These are phyloP conservation scores for Vaccinium myrtillus DNA, from an alignment of 148 eudicot genomes.

Conservation along the genomic window DNA sequence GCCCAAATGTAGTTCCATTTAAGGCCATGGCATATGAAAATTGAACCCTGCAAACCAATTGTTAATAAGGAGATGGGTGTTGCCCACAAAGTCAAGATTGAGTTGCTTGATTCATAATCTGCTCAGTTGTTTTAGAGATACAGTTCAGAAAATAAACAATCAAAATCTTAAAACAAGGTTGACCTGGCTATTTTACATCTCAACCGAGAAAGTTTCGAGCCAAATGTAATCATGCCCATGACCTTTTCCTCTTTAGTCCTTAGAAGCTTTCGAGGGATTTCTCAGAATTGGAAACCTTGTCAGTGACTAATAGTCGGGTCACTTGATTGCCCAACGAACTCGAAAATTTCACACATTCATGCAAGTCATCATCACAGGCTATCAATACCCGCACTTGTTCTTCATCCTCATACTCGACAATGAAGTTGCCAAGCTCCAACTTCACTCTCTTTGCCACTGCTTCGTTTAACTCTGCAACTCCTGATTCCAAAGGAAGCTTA, in stretches of 20 bases:
- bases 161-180: no score
- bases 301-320: constrained; percentile 62
- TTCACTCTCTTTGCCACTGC: constrained; percentile 72
- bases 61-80: not conserved
- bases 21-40: not conserved
- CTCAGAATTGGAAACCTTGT: constrained; percentile 47
- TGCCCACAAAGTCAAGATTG: no score
- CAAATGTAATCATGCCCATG: constrained; percentile 24
- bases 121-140: no score
- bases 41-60: not conserved
- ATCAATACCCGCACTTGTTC: constrained; percentile 74
- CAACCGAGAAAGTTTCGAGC: not conserved
- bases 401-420: constrained; percentile 71
- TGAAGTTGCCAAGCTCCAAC: constrained; percentile 63
- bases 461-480: constrained; percentile 52
- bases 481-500: constrained; percentile 44
- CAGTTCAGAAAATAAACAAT: no score
- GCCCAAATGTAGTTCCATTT: not conserved
- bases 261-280: constrained; percentile 68
- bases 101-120: no score
- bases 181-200: no score
- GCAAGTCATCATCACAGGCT: constrained; percentile 66
- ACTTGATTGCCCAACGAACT: constrained; percentile 51
- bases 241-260: constrained; percentile 29
- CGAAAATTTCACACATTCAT: constrained; percentile 54